These are phyloP conservation scores for Candolleomyces efflorescens DNA, from an alignment of 768 basidiomycete species.

Conservation along the genomic window DNA sequence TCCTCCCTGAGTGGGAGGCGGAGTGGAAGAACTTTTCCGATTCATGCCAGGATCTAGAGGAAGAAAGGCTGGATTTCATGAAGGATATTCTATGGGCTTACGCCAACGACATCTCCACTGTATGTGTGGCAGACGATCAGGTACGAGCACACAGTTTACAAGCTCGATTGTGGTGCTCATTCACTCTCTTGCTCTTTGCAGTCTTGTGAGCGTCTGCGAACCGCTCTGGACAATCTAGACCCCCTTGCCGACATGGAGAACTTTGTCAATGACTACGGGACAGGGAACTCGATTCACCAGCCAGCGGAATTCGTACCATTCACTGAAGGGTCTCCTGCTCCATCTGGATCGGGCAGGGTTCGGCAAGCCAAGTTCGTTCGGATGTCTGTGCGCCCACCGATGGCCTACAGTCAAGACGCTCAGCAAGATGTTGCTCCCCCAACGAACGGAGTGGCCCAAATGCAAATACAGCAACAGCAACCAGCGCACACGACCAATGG, in stretches of 20 bases:
- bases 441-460: not conserved
- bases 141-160: slow-evolving; percentile 32
- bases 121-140: slow-evolving; percentile 96
- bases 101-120: slow-evolving; percentile 88
- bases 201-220: slow-evolving; percentile 89
- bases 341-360: slow-evolving; percentile 18
- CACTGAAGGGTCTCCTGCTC: slow-evolving; percentile 26
- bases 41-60: slow-evolving; percentile 94
- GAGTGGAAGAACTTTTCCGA: slow-evolving; percentile 97
- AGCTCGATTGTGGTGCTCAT: not conserved
- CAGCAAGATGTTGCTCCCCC: slow-evolving; percentile 8
- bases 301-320: slow-evolving; percentile 74
- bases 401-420: slow-evolving; percentile 6
- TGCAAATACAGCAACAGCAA: slow-evolving; percentile 20
- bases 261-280: slow-evolving; percentile 86
- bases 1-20: slow-evolving; percentile 77
- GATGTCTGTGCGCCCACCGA: slow-evolving; percentile 22
- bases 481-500: not conserved
- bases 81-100: slow-evolving; percentile 95
- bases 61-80: slow-evolving; percentile 89
- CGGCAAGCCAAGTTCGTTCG: slow-evolving; percentile 28
- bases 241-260: slow-evolving; percentile 78
- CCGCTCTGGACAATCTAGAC: slow-evolving; percentile 82
- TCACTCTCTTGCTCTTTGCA: slow-evolving; percentile 24
- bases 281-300: slow-evolving; percentile 78